Percentiles rank a stretch among this genome's conserved stretches.
These are phyloP conservation scores for Acanthamoeba sp. DNA, from an alignment of 208 protist genomes.

Conservation along the genomic window DNA sequence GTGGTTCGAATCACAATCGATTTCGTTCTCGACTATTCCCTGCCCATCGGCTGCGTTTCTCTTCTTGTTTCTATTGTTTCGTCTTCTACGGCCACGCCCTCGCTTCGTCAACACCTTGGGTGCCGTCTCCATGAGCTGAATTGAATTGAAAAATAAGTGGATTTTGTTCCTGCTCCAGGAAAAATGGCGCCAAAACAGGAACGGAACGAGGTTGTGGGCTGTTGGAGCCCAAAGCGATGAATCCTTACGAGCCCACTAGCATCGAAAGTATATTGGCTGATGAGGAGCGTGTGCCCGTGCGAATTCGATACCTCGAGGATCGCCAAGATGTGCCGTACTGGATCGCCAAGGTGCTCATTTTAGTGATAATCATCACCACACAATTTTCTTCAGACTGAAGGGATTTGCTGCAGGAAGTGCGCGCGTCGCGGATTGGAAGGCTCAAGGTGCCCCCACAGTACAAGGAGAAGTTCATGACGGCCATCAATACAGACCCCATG, in stretches of 20 bases:
- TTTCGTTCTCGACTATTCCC: background rate
- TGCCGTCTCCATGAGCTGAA: too few relatives aligned
- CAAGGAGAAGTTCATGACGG: conserved; percentile 48
- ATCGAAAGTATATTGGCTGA: conserved; percentile 9
- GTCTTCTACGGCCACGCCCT: background rate
- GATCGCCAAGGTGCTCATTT: background rate
- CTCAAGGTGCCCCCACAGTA: conserved; percentile 49
- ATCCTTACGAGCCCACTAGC: conserved; percentile 42
- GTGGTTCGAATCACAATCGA: background rate
- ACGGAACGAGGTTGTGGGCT: background rate
- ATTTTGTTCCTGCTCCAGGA: too few relatives aligned
- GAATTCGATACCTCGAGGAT: conserved; percentile 11
- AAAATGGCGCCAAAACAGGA: background rate
- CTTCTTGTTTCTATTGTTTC: conserved; percentile 13
- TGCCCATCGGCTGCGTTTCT: background rate
- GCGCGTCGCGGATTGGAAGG: background rate
- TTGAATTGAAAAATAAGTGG: too few relatives aligned
- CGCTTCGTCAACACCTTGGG: background rate
- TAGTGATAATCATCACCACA: background rate
- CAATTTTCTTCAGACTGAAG: background rate
- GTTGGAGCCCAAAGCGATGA: background rate
- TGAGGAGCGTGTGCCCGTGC: conserved; percentile 23
- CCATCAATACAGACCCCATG: conserved; percentile 25
- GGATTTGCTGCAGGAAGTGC: background rate
- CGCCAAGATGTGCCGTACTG: conserved; percentile 38